Evolutionary conservation across 2,329 filamentous ascomycete species (phyloP).

Genomic region (Stachybotrys echinatus): DNA sequence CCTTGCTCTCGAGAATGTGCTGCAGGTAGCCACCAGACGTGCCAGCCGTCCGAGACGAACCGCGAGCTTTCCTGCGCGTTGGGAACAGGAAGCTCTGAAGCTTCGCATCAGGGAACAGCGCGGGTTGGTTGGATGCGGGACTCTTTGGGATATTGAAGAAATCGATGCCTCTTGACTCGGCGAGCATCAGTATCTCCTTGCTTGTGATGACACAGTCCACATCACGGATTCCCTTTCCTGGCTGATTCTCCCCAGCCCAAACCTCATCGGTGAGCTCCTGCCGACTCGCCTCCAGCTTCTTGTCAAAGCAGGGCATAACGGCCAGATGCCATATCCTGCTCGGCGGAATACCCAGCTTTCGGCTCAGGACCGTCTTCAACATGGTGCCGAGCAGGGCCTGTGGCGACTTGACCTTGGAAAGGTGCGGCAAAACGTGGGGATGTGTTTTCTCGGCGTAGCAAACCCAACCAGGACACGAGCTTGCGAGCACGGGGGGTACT

Average conservation of each 20-base stretch:
- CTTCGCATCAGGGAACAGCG: constrained; percentile 67
- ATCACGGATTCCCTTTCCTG: constrained; percentile 64
- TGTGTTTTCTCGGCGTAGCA: constrained; percentile 99
- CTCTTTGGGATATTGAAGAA: constrained; percentile 61
- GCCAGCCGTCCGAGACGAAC: constrained; percentile 55
- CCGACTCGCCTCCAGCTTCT: constrained; percentile 93
- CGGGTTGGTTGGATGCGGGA: constrained; percentile 20
- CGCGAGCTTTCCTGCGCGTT: constrained; percentile 27
- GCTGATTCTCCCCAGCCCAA: constrained; percentile 54
- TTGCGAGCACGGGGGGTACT: constrained; percentile 66
- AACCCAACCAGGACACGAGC: constrained; percentile 95
- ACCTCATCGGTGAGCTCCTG: constrained; percentile 80
- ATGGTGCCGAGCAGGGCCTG: constrained; percentile 89
- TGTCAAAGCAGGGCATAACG: constrained; percentile 98
- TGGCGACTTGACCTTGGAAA: constrained; percentile 88
- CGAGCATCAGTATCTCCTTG: constrained; percentile 87
- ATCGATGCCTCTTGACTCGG: constrained; percentile 70
- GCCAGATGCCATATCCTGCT: constrained; percentile 89
- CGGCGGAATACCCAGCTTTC: constrained; percentile 64
- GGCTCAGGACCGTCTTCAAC: constrained; percentile 79
- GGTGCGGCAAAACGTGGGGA: constrained; percentile 83
- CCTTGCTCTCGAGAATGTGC: constrained; percentile 73
- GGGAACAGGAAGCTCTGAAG: constrained; percentile 74
- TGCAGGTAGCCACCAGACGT: constrained; percentile 86
- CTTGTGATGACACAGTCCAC: constrained; percentile 98